These are phyloP conservation scores for Delonix regia DNA, from an alignment of 306 rosid genomes.

Conservation along the genomic window DNA sequence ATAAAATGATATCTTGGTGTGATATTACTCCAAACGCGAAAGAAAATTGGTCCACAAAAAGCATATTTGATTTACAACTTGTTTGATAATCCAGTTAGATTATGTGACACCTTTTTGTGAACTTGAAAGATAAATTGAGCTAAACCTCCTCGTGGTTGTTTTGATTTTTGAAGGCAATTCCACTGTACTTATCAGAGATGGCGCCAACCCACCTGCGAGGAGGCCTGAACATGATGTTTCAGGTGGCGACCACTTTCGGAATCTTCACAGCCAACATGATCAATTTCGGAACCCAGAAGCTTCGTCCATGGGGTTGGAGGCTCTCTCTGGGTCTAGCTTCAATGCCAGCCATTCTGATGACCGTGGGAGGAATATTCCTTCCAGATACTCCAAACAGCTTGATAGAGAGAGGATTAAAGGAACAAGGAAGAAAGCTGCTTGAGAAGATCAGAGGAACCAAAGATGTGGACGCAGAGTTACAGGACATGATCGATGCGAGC, in stretches of 20 bases:
- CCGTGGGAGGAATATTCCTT: slow-evolving; percentile 75
- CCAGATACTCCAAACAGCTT: slow-evolving; percentile 96
- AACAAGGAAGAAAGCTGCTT: slow-evolving; percentile 61
- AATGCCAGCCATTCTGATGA: slow-evolving; percentile 74
- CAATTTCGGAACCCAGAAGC: slow-evolving; percentile 81
- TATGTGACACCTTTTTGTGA: neutral
- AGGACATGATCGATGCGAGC: slow-evolving; percentile 86
- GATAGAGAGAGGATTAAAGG: slow-evolving; percentile 65
- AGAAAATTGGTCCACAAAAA: neutral
- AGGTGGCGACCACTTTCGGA: slow-evolving; percentile 86
- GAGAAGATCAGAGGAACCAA: slow-evolving; percentile 75
- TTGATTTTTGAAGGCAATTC: slow-evolving; percentile 78
- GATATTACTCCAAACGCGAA: too few relatives aligned
- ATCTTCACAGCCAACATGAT: slow-evolving; percentile 91
- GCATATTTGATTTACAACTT: neutral
- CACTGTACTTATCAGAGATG: slow-evolving; percentile 91
- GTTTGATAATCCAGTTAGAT: neutral
- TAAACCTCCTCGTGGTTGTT: slow-evolving; percentile 36
- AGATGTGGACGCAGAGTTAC: slow-evolving; percentile 77
- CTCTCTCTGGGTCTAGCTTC: slow-evolving; percentile 87
- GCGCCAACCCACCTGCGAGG: slow-evolving; percentile 96
- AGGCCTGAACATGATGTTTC: slow-evolving; percentile 93
- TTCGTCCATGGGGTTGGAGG: slow-evolving; percentile 91
- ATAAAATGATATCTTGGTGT: too few relatives aligned
- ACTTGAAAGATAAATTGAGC: slow-evolving; percentile 22